Evolutionary conservation across 345 rosid genomes (phyloP).

Genomic region (Eucalyptus paniculata): DNA sequence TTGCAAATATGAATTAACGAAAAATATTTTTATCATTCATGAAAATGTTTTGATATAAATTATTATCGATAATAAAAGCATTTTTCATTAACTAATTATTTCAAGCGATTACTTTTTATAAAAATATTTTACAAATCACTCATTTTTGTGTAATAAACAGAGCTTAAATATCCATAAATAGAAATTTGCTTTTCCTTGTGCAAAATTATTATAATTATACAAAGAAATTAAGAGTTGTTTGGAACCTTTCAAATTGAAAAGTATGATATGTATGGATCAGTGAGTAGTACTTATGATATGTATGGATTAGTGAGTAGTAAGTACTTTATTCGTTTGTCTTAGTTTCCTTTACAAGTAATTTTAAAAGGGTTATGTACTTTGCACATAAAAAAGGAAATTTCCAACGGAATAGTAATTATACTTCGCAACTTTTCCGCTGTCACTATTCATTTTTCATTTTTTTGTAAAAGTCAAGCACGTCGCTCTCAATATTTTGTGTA

Average conservation of each 20-base stretch:
- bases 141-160: no score
- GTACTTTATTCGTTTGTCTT: no score
- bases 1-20: no score
- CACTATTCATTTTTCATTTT: not conserved
- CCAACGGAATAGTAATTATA: no score
- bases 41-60: no score
- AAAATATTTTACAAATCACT: no score
- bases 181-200: not conserved
- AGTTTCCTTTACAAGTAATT: not conserved
- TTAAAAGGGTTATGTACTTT: not conserved
- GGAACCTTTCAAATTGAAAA: not conserved
- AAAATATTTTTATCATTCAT: no score
- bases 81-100: no score
- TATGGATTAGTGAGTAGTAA: not conserved
- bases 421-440: not conserved
- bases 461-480: not conserved
- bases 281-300: not conserved
- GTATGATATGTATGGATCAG: not conserved
- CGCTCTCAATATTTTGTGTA: not conserved
- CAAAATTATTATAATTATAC: not conserved
- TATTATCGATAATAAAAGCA: no score
- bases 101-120: no score
- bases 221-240: not conserved
- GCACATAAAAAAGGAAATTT: not conserved
- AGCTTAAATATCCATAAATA: no score